Evolutionary conservation across 768 basidiomycete species (phyloP).

Genomic region (Collybia mongolica): DNA sequence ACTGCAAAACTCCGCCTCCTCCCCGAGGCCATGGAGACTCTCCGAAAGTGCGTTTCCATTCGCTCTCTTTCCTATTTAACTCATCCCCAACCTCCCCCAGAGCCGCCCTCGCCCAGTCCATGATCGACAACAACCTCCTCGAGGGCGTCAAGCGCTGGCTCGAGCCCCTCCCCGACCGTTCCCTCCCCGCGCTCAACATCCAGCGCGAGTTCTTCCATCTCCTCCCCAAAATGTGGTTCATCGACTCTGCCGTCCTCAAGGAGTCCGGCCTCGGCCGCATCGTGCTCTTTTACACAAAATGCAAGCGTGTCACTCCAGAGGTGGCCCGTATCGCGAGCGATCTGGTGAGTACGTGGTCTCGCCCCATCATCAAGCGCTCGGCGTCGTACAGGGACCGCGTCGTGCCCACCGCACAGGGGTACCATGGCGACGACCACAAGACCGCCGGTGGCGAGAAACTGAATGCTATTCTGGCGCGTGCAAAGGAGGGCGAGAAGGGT

Average conservation of each 20-base stretch:
- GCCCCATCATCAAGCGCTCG: slow-evolving; percentile 89
- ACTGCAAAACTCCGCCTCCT: slow-evolving; percentile 81
- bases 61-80: slow-evolving; percentile 4
- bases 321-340: slow-evolving; percentile 81
- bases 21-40: slow-evolving; percentile 86
- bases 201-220: slow-evolving; percentile 88
- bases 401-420: slow-evolving; percentile 53
- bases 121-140: slow-evolving; percentile 92
- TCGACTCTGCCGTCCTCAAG: slow-evolving; percentile 87
- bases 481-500: slow-evolving; percentile 65
- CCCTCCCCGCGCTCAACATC: slow-evolving; percentile 93
- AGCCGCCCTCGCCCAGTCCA: slow-evolving; percentile 83
- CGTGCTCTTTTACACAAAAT: slow-evolving; percentile 94
- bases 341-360: slow-evolving; percentile 83
- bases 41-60: slow-evolving; percentile 84
- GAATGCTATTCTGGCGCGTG: slow-evolving; percentile 67
- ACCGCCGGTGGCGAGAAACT: slow-evolving; percentile 48
- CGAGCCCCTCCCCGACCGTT: slow-evolving; percentile 90
- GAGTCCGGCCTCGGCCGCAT: slow-evolving; percentile 88
- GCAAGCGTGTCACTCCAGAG: slow-evolving; percentile 82
- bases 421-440: slow-evolving; percentile 30
- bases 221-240: slow-evolving; percentile 86
- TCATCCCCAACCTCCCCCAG: slow-evolving; percentile 35
- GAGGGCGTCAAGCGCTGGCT: slow-evolving; percentile 90
- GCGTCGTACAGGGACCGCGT: slow-evolving; percentile 77